A percentile compares a stretch with the other conserved stretches of the same genome.
phyloP scores from a whole-genome alignment of 2,329 filamentous ascomycete genomes.

The Ceratocystis ficicola region DNA sequence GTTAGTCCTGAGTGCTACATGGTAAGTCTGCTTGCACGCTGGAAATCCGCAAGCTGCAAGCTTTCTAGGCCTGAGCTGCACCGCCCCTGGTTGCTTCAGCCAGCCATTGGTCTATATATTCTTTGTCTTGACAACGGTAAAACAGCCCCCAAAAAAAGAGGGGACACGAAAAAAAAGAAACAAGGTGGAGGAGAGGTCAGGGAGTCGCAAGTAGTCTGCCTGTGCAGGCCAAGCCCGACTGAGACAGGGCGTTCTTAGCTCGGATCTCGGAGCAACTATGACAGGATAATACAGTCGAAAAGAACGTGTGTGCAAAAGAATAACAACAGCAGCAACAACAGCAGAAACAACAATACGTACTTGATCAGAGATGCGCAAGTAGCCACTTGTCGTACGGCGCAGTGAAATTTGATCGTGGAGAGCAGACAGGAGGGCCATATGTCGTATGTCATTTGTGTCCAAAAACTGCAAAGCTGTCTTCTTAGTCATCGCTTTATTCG shows the following conservation, averaged over 20 bases:
- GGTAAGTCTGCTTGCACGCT: too few species aligned
- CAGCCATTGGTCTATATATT: background rate
- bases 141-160: constrained; percentile 1
- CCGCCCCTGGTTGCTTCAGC: background rate
- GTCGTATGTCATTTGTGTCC: too few species aligned
- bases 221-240: too few species aligned
- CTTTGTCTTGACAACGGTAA: background rate
- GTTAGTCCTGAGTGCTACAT: too few species aligned
- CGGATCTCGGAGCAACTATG: background rate
- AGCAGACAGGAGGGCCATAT: background rate
- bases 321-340: background rate
- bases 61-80: too few species aligned
- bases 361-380: background rate
- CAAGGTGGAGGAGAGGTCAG: background rate
- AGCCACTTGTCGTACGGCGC: background rate
- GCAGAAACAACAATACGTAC: background rate
- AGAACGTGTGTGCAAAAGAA: background rate
- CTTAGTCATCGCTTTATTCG: too few species aligned
- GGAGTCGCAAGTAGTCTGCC: too few species aligned
- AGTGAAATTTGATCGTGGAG: background rate
- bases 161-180: background rate
- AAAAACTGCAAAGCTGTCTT: too few species aligned
- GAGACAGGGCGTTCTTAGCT: too few species aligned
- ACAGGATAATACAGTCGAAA: background rate
- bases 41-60: too few species aligned